These are phyloP conservation scores for Quercus lobata DNA, from an alignment of 331 rosid genomes.

Conservation along the genomic window DNA sequence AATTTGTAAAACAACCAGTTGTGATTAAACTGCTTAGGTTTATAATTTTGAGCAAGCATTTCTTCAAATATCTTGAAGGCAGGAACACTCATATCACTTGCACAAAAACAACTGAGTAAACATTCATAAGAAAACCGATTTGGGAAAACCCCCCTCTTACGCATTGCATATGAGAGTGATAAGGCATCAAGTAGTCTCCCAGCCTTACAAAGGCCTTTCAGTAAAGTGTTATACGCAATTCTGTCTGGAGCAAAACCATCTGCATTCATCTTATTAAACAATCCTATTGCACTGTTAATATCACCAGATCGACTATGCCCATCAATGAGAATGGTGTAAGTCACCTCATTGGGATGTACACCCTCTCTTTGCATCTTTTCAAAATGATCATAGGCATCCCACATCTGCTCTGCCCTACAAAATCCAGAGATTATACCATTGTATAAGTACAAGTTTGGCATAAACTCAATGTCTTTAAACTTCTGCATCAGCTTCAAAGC, in stretches of 20 bases:
- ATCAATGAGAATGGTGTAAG: conserved; percentile 38
- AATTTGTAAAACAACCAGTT: not conserved
- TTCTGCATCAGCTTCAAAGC: conserved; percentile 22
- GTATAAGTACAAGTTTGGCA: conserved; percentile 30
- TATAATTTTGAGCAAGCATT: conserved; percentile 20
- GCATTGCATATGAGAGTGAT: conserved; percentile 33
- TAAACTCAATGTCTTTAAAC: conserved; percentile 12
- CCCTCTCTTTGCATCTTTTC: conserved; percentile 41
- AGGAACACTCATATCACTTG: conserved; percentile 4
- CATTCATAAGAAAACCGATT: conserved; percentile 7
- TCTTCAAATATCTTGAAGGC: conserved; percentile 27
- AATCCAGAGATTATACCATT: conserved; percentile 31
- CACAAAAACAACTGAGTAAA: conserved; percentile 15
- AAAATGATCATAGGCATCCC: conserved; percentile 28
- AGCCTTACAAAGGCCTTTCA: conserved; percentile 23
- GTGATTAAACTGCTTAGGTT: not conserved
- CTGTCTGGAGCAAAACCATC: conserved; percentile 30
- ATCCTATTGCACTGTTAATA: conserved; percentile 24
- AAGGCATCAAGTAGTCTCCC: conserved; percentile 34
- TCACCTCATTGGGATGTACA: conserved; percentile 31
- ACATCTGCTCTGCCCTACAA: conserved; percentile 22
- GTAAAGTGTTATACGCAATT: conserved; percentile 32
- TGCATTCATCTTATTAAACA: conserved; percentile 38
- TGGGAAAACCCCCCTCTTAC: conserved; percentile 32
- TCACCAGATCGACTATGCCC: conserved; percentile 28